Evolutionary conservation across 2,329 filamentous ascomycete species (phyloP), one percentile per base, ranked within the genome.

Genomic region (Sordariomycetes sp.): DNA sequence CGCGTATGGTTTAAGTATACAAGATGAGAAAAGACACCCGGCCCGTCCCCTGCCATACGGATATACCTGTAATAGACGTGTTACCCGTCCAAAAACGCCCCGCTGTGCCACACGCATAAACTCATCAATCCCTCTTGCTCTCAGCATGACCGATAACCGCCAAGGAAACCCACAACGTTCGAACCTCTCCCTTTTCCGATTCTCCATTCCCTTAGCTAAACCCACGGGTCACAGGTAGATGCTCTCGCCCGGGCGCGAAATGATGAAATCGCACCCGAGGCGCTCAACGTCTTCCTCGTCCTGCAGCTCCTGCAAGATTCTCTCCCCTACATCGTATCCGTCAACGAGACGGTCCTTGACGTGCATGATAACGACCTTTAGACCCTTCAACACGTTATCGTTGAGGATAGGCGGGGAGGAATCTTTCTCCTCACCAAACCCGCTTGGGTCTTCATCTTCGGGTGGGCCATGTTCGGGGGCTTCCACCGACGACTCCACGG

Each of bases 321-420:
- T 79, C 3, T 89, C 83, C 0, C 72, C 40, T 76, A 80, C 1
- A 80, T 83, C 54, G 74, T 82, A 82, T 0, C 84, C 89, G 67
- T 96, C 91, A 10, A 79, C 76, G 58, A 97, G 74, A 24, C 81
- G 87, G 63, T 97, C 93, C 70, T 99, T 99, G 66, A 97, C 82
- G 68, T 99, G 94, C 43, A 97, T 97, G 58, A 97, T 83, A 55
- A 97, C 85, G 1, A 99, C 77, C 62, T 85, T 88, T 32, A 97
- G 69, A 0, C 90, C 91, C 57, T 78, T 75, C 4, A 99, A 76
- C 7, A 85, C 85, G 66, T 67, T 59, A 6, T 61, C 64, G 74
- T 68, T 28, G 64, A 58, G n/a, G 52, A 20, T 12, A n/a, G 46
- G n/a, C 20, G n/a, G 22, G 46, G 46, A 50, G 46, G n/a, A 12